Evolutionary conservation across 805 yeast species (phyloP), one percentile per base, ranked within the genome.

Genomic region (Yarrowia sp.): DNA sequence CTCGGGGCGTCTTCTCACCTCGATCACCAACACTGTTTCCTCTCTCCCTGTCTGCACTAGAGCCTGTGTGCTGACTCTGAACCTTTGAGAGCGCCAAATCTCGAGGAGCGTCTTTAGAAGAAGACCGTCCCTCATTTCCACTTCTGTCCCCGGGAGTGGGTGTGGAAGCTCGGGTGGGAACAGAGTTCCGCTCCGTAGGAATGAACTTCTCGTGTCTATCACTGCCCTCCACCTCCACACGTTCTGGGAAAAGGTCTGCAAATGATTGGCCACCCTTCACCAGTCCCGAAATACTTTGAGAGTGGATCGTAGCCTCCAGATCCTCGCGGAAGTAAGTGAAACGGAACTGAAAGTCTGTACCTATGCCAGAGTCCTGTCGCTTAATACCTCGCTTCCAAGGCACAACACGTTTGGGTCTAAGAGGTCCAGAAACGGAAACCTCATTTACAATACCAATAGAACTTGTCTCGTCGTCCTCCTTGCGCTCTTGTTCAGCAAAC

Each of bases 281-380:
- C 24, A 93, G 79, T 0, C 97, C 97, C 3, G 96, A 88, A 33
- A 93, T 88, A 6, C 91, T 88, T 1, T 97, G 92, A 0, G 97
- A 86, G 77, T 93, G 98, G 30, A 93, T 86, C 0, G 98, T 93
- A n/a, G 92, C 86, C 15, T 88, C 90, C 71, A 94, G 77, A 73
- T 92, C 96, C 71, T 92, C 97, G 71, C 98, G 83, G 78, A 95
- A 94, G 75, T 94, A 94, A 0, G 98, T 92, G 79, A 91, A 94
- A 70, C 98, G 81, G 75, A 86, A 87, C 70, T 85, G 86, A 44
- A 56, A 65, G 66, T 66, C 53, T 67, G 49, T 56, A 52, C 72
- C 40, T 49, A 64, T 39, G n/a, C 69, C 67, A 39, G 65, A 19
- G 40, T 66, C 40, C 49, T 68, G 61, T 19, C 69, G 30, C 19